Evolutionary conservation across 176 grass and related monocot genomes (phyloP).

Genomic region (Zoysia pacifica): DNA sequence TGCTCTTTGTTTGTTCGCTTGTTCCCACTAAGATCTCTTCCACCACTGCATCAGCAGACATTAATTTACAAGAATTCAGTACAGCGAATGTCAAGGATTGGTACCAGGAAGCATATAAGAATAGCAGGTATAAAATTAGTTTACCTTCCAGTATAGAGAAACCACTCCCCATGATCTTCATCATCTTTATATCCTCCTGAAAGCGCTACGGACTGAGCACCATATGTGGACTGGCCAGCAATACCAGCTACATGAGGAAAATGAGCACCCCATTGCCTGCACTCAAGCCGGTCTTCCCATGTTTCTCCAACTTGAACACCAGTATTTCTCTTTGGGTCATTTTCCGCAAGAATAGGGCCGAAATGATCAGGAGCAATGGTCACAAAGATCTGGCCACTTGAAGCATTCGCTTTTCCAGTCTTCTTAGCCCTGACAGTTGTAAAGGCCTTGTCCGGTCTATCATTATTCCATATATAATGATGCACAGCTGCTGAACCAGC

Average conservation of each 20-base stretch:
- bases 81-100: background rate
- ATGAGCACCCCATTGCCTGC: conserved; percentile 94
- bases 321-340: conserved; percentile 65
- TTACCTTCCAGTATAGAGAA: conserved; percentile 94
- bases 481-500: conserved; percentile 21
- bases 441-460: conserved; percentile 85
- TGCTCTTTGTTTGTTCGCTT: conserved; percentile 95
- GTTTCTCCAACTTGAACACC: conserved; percentile 76
- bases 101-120: background rate
- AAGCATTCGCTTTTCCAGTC: conserved; percentile 86
- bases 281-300: conserved; percentile 89
- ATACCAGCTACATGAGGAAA: conserved; percentile 97
- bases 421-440: conserved; percentile 85
- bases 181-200: conserved; percentile 88
- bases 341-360: conserved; percentile 79
- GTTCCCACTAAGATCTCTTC: conserved; percentile 96
- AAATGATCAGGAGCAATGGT: conserved; percentile 85
- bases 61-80: conserved; percentile 5
- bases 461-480: conserved; percentile 80
- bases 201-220: conserved; percentile 90
- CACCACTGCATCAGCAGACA: conserved; percentile 57
- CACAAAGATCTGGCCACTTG: conserved; percentile 95
- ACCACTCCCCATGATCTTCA: conserved; percentile 97
- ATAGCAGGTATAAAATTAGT: background rate
- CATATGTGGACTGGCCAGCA: conserved; percentile 73